Base-by-base conservation (phyloP, 2,329 filamentous ascomycete species). In the Cryphonectria japonica region DNA sequence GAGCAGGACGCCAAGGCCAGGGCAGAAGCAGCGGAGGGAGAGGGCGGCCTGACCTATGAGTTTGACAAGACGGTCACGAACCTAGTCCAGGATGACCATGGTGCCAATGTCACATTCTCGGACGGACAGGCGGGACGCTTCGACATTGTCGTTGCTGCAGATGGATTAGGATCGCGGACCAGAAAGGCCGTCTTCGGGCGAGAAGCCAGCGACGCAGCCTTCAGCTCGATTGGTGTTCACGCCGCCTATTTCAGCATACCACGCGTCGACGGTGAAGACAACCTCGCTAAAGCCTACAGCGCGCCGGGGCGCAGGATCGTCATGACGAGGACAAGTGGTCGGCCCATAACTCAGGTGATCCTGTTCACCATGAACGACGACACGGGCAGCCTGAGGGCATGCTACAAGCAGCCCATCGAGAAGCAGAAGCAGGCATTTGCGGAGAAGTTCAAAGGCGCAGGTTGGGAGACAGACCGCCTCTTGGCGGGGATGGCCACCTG, bases 111-210 rank as follows among this genome's bases (percentile, higher is more conserved):
- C 0, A 69, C 73, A 2, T 83, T 89, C 68, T 78, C 79, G 1
- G 80, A 87, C 69, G 85, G 85, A 1, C 76, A 76, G 14, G 78
- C 74, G 0, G 80, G 82, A 11, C 76, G 74, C 0, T 89, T 82
- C 65, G 87, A 89, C 74, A 75, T 89, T 0, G 73, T 89, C 0
- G 82, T 89, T 59, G 87, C 84, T 7, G 86, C 87, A 3, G 88
- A 90, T 71, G 88, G 88, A 0, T 82, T 85, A 60, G 79, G 83
- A 6, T 89, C 87, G 0, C 82, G 80, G 41, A 83, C 83, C 2
- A 81, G 86, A 26, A 81, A 77, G 61, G 79, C 81, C 64, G 82
- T 85, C 73, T 74, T 85, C 0, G 78, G 75, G 6, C 50, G 75
- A 0, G 75, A 75, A 19, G 67, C 69, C 11, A 69, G 74, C 0